Base-by-base conservation (phyloP, 169 alveolate genomes). In the Cryptosporidium sp. region DNA sequence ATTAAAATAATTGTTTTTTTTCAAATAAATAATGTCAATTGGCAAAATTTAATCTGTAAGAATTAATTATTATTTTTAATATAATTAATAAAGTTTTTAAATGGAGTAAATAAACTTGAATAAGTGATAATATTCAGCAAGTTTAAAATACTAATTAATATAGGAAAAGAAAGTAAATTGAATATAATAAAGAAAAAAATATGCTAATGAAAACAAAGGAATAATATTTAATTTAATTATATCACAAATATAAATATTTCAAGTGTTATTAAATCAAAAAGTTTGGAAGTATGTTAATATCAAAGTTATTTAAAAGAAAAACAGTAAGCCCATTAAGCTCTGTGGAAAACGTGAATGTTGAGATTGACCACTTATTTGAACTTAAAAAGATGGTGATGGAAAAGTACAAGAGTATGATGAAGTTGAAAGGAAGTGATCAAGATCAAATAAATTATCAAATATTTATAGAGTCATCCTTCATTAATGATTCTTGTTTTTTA, bases 381-480 rank as follows among this genome's bases (percentile, higher is more conserved):
- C 68, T 73, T 51, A 73, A 73, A 26, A 73, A 50, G n/a, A 52
- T 55, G 68, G 51, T 73, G 1, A 52, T 73, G 70, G 86, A 73
- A 33, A 73, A 55, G 31, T 73, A 73, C 35, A 73, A 41, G 12
- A 29, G 16, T 18, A 29, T 73, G 52, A 52, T 73, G 43, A 73
- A 31, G 18, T 23, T 29, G 1, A 55, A 52, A n/a, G 55, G 23
- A 41, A 55, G 21, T 37, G 62, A 52, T 9, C 29, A 51, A 52
- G 68, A 62, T n/a, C 23, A 37, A 18, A 59, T 80, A 23, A 52
- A 80, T 5, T 12, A 62, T 23, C 41, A 29, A 6, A 43, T 80
- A 9, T 41, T 62, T 26, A 65, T 80, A 37, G 69, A 62, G 61
- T 80, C 89, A n/a, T 80, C 89, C 5, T 80, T 80, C 52, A 58